Conservation (phyloP, 2,329 filamentous ascomycete species). For the Claviceps purpurea region DNA sequence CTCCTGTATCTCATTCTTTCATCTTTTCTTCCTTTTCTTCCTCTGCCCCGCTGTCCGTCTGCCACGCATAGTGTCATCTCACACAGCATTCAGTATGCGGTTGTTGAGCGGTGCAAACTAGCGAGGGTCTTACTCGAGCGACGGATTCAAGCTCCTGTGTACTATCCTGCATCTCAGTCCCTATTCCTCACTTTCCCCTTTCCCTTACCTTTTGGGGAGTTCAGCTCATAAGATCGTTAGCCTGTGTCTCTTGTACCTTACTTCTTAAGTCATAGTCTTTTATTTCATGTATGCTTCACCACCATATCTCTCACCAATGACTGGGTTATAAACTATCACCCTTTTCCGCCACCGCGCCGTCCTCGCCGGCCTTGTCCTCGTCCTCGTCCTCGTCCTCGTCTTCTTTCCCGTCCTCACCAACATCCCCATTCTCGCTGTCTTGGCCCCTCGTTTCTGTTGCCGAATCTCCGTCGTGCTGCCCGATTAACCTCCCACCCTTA, state of each 20-base stretch:
- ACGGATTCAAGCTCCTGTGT: no score
- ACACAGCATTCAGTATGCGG: no score
- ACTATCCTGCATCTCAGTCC: no score
- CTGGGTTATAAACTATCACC: not conserved
- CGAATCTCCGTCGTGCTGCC: conserved; percentile 13
- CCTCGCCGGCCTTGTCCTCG: not conserved
- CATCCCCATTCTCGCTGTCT: conserved; percentile 17
- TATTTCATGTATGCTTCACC: not conserved
- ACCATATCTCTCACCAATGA: not conserved
- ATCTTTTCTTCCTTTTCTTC: not conserved
- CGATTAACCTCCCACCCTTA: conserved; percentile 63
- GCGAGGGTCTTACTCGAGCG: no score
- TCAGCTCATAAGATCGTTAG: no score
- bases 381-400: conserved; percentile 2
- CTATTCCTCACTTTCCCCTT: no score
- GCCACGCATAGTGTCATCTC: not conserved
- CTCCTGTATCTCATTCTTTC: not conserved
- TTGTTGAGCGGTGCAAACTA: no score
- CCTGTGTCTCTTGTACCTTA: no score
- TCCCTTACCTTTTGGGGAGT: no score
- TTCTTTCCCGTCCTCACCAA: conserved; percentile 5
- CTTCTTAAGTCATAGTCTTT: not conserved
- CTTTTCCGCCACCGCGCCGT: not conserved
- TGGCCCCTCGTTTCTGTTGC: conserved; percentile 12
- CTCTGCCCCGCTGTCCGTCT: not conserved